Evolutionary conservation across 768 basidiomycete genomes (phyloP), one percentile per base, ranked within the genome.

Genomic region (Kwoniella mangroviensis): DNA sequence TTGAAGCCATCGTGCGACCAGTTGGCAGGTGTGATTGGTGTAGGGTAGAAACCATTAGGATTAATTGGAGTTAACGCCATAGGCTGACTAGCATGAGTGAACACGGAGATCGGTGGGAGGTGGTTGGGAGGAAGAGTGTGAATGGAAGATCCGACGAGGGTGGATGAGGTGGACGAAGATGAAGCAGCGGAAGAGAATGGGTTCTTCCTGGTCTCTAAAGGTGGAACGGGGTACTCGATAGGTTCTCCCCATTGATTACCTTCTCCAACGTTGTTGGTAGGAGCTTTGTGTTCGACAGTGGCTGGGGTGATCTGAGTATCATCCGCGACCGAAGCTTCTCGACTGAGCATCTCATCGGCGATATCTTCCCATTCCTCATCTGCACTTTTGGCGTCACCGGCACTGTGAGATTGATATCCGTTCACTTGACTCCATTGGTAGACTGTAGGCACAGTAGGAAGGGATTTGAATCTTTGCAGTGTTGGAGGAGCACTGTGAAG

Each of bases 401-500:
- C 54, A 49, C 66, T 63, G 22, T 69, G 68, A 42, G 63, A 55
- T 40, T 72, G 68, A 43, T 55, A 66, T 13, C 40, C 53, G 13
- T 55, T 55, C 4, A 63, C 56, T 21, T 67, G 41, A 17, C 26
- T 56, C 76, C 71, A 73, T 34, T 28, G 41, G 21, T 41, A 28
- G 11, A 73, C 43, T n/a, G 74, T 75, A 0, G 78, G 75, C 11
- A 75, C 51, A 21, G 63, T 13, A 4, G 78, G 78, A 26, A 73
- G 52, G n/a, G 75, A 75, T 59, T 76, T 69, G 73, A 75, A 79
- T 4, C 78, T 65, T 26, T 74, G 68, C 24, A 79, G 51, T 15
- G 52, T 62, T 7, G 78, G 74, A 0, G 78, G 78, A 22, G 78
- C 78, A 21, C 72, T 73, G 45, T 75, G 75, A 4, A 79, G 63